Evolutionary conservation across 2,329 filamentous ascomycete genomes (phyloP).

Genomic region (Calonectria henricotiae): DNA sequence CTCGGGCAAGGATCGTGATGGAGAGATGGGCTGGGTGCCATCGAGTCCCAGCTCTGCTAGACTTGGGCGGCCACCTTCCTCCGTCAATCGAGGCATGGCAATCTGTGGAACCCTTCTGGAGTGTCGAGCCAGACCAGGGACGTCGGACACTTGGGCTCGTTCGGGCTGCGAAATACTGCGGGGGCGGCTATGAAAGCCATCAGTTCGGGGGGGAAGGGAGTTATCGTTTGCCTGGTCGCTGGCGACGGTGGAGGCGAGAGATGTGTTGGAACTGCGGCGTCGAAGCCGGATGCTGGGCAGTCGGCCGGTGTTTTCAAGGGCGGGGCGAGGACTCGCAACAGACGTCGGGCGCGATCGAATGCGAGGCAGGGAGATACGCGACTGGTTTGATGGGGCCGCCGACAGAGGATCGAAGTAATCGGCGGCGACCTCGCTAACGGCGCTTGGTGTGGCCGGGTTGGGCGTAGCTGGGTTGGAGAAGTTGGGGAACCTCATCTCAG

Average conservation of each 20-base stretch:
- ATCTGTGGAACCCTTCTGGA: constrained; percentile 55
- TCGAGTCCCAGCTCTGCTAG: constrained; percentile 56
- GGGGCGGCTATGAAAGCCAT: constrained; percentile 50
- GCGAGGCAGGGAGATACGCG: constrained; percentile 43
- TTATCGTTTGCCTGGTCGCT: constrained; percentile 28
- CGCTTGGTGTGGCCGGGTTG: constrained; percentile 22
- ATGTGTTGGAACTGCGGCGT: constrained; percentile 47
- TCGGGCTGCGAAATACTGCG: constrained; percentile 60
- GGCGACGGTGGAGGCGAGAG: constrained; percentile 38
- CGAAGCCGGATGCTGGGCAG: constrained; percentile 52
- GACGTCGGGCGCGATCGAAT: constrained; percentile 40
- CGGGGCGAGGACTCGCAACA: constrained; percentile 37
- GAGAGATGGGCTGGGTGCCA: constrained; percentile 46
- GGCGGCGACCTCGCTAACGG: constrained; percentile 45
- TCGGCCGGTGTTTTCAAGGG: constrained; percentile 40
- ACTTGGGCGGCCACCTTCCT: constrained; percentile 59
- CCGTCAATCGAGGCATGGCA: constrained; percentile 60
- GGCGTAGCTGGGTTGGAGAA: background rate
- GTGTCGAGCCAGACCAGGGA: constrained; percentile 49
- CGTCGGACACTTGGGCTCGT: constrained; percentile 46
- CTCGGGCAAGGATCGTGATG: constrained; percentile 52
- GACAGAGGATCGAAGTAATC: constrained; percentile 51
- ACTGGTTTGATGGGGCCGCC: constrained; percentile 46
- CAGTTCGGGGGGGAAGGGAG: constrained; percentile 20
- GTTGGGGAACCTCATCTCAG: constrained; percentile 35